Percentiles rank a stretch among this genome's conserved stretches.
phyloP scores from a whole-genome alignment of 495 filamentous ascomycete species.

The Penicillium desertorum region DNA sequence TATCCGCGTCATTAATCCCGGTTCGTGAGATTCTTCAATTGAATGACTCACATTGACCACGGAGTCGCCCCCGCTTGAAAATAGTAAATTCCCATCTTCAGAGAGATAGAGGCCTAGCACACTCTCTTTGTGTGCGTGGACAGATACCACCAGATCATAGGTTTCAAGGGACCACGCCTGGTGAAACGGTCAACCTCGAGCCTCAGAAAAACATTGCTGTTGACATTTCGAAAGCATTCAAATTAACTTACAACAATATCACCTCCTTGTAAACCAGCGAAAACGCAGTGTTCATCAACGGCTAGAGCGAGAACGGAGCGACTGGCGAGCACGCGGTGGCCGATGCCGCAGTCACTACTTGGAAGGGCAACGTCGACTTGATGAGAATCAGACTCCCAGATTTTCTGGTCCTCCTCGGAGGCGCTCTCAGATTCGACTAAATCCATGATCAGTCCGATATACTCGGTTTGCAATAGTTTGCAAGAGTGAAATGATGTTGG shows the following conservation, averaged over 20 bases:
- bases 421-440: constrained; percentile 40
- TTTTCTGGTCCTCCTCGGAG: constrained; percentile 45
- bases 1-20: constrained; percentile 30
- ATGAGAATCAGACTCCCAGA: constrained; percentile 40
- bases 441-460: constrained; percentile 30
- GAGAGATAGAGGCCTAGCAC: constrained; percentile 83
- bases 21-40: neutral
- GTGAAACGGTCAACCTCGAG: constrained; percentile 16
- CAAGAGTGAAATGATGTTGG: constrained; percentile 3
- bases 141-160: constrained; percentile 69
- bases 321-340: constrained; percentile 47
- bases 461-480: neutral
- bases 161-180: constrained; percentile 84
- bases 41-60: constrained; percentile 72
- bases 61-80: constrained; percentile 92
- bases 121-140: constrained; percentile 86
- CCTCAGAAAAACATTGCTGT: neutral
- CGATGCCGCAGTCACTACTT: constrained; percentile 42
- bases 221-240: neutral
- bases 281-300: constrained; percentile 49
- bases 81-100: constrained; percentile 69
- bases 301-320: constrained; percentile 49
- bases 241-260: constrained; percentile 68
- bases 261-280: constrained; percentile 86
- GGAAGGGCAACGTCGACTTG: constrained; percentile 20